Evolutionary conservation across 1,139 yeast species (phyloP).

Genomic region (Arxiozyma slooffiae): DNA sequence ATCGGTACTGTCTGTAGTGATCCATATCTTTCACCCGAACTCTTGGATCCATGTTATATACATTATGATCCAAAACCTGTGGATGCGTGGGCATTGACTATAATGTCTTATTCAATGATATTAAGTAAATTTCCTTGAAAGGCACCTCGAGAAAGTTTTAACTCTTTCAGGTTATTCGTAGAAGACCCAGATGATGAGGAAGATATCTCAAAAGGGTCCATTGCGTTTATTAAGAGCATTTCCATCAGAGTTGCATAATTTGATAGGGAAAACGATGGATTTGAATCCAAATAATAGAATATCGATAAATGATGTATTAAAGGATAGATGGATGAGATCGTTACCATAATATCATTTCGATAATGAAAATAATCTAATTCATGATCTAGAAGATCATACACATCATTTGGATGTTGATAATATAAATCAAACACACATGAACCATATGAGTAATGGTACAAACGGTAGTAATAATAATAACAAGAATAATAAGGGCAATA

Average conservation of each 20-base stretch:
- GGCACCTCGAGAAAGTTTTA: conserved; percentile 48
- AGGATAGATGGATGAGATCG: conserved; percentile 58
- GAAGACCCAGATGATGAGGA: conserved; percentile 31
- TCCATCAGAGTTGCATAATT: conserved; percentile 68
- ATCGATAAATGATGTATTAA: conserved; percentile 52
- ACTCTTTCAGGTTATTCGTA: conserved; percentile 38
- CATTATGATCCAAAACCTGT: conserved; percentile 62
- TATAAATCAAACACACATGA: conserved; percentile 24
- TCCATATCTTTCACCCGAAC: conserved; percentile 75
- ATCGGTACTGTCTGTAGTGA: conserved; percentile 75
- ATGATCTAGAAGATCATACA: conserved; percentile 31
- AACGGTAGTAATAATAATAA: not conserved
- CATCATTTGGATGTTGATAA: conserved; percentile 54
- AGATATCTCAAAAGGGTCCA: conserved; percentile 44
- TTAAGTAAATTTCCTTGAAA: conserved; percentile 73
- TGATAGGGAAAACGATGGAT: conserved; percentile 65
- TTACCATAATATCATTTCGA: conserved; percentile 34
- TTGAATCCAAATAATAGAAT: conserved; percentile 62
- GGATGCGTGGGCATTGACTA: conserved; percentile 73
- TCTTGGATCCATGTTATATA: conserved; percentile 31
- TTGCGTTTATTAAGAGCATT: conserved; percentile 70
- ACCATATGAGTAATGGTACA: not conserved
- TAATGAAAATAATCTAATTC: conserved; percentile 18
- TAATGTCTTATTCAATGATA: conserved; percentile 67
- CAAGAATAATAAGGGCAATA: not conserved